These are phyloP conservation scores for Gremmenia infestans DNA, from an alignment of 2,329 filamentous ascomycete genomes.

Conservation along the genomic window DNA sequence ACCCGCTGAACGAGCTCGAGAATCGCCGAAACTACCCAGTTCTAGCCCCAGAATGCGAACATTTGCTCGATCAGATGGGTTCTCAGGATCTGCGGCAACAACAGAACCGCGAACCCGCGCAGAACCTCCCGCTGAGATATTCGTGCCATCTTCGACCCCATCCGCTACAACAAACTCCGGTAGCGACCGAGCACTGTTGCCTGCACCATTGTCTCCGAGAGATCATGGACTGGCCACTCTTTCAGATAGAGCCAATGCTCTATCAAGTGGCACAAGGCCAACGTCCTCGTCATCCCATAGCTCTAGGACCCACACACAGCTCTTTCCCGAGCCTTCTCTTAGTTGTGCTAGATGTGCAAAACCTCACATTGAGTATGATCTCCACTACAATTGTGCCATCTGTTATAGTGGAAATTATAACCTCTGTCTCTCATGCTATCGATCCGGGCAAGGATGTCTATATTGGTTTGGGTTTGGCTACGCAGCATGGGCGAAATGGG, in stretches of 20 bases:
- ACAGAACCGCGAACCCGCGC: slow-evolving; percentile 15
- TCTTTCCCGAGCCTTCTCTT: slow-evolving; percentile 67
- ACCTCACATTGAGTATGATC: slow-evolving; percentile 71
- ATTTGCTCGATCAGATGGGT: slow-evolving; percentile 14
- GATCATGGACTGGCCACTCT: slow-evolving; percentile 15
- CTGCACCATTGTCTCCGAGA: slow-evolving; percentile 28
- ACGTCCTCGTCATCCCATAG: slow-evolving; percentile 28
- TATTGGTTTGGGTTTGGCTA: slow-evolving; percentile 88
- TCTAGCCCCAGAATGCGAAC: slow-evolving; percentile 17
- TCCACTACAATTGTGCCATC: slow-evolving; percentile 76
- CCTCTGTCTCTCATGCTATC: slow-evolving; percentile 78
- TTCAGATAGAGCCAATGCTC: slow-evolving; percentile 26
- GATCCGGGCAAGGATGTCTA: slow-evolving; percentile 67
- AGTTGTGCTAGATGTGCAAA: slow-evolving; percentile 67
- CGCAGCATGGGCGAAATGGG: slow-evolving; percentile 63
- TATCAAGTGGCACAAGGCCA: slow-evolving; percentile 28
- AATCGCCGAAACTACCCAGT: slow-evolving; percentile 14
- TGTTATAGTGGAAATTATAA: slow-evolving; percentile 72
- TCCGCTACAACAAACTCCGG: slow-evolving; percentile 10
- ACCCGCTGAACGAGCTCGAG: slow-evolving; percentile 9
- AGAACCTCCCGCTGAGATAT: slow-evolving; percentile 20
- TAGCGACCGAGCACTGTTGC: slow-evolving; percentile 23
- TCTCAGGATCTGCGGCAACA: slow-evolving; percentile 1
- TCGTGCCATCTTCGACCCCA: slow-evolving; percentile 16
- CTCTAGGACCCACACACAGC: slow-evolving; percentile 33